Evolutionary conservation across 345 rosid genomes (phyloP).

Genomic region (Pugionium cornutum): DNA sequence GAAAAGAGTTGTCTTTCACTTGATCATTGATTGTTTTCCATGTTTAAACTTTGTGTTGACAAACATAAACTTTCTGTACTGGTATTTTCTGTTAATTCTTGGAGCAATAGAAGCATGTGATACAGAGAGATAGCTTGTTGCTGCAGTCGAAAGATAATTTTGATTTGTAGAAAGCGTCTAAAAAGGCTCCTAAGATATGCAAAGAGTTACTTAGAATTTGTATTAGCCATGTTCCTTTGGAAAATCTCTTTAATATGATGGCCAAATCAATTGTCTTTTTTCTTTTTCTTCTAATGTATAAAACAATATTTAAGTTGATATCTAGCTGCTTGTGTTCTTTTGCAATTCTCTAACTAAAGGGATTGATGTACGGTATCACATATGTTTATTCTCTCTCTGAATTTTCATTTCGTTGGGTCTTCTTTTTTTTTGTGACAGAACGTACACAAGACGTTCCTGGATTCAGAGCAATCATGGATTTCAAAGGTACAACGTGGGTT

Average conservation of each 20-base stretch:
- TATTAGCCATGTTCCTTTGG: conserved; percentile 8
- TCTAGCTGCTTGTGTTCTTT: conserved; percentile 1
- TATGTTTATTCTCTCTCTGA: conserved; percentile 22
- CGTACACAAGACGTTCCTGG: conserved; percentile 4
- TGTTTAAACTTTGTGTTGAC: too few relatives aligned
- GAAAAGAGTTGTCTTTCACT: too few relatives aligned
- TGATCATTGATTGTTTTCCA: too few relatives aligned
- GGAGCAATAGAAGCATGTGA: too few relatives aligned
- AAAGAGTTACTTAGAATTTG: conserved; percentile 30
- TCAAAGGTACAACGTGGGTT: conserved; percentile 70
- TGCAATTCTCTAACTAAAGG: conserved; percentile 12
- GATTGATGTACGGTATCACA: conserved; percentile 8
- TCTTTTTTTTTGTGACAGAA: conserved; percentile 10
- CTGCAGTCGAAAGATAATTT: not conserved
- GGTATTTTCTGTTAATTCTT: too few relatives aligned
- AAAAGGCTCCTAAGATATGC: conserved; percentile 30
- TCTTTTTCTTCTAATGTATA: not conserved
- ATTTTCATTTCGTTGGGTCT: not conserved
- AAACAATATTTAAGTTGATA: not conserved
- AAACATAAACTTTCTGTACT: too few relatives aligned
- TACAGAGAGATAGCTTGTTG: conserved; percentile 28
- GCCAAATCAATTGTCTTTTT: conserved; percentile 2
- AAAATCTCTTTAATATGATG: conserved; percentile 5
- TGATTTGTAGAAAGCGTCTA: conserved; percentile 9
- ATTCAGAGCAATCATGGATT: conserved; percentile 46